These are phyloP conservation scores for Chytridium lagenaria DNA, from an alignment of 371 early-diverging fungal genomes.

Conservation along the genomic window DNA sequence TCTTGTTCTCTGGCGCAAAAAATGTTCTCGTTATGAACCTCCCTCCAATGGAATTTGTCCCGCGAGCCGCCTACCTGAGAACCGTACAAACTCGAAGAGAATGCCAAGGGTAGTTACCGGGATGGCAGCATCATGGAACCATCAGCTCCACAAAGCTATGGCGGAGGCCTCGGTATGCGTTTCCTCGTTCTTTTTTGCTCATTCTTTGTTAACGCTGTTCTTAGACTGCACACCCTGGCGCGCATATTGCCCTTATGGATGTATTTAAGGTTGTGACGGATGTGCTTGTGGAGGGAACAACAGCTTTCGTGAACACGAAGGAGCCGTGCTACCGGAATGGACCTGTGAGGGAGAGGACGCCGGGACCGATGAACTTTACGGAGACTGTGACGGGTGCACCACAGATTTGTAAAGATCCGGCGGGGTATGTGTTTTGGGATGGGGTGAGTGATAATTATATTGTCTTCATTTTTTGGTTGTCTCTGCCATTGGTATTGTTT, in stretches of 20 bases:
- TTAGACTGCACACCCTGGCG: background rate
- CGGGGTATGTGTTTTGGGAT: background rate
- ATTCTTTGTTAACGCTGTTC: background rate
- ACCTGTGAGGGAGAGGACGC: background rate
- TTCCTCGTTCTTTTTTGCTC: background rate
- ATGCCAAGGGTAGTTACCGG: background rate
- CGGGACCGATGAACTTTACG: background rate
- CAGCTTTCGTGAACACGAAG: background rate
- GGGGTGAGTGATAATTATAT: background rate
- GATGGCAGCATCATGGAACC: background rate
- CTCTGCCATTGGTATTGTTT: background rate
- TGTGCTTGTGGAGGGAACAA: too few species aligned
- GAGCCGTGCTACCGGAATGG: conserved; percentile 2
- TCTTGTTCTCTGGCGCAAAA: background rate
- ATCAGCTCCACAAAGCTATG: background rate
- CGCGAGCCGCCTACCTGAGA: background rate
- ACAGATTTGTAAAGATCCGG: background rate
- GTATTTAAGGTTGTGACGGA: background rate
- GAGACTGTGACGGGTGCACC: background rate
- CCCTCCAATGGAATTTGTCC: background rate
- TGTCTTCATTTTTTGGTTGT: background rate
- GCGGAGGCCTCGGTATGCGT: background rate
- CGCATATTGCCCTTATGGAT: background rate
- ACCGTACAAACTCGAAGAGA: background rate
- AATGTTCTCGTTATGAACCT: background rate